These are phyloP conservation scores for Cercospora zeae-maydis DNA, from an alignment of 2,329 filamentous ascomycete genomes.

Conservation along the genomic window DNA sequence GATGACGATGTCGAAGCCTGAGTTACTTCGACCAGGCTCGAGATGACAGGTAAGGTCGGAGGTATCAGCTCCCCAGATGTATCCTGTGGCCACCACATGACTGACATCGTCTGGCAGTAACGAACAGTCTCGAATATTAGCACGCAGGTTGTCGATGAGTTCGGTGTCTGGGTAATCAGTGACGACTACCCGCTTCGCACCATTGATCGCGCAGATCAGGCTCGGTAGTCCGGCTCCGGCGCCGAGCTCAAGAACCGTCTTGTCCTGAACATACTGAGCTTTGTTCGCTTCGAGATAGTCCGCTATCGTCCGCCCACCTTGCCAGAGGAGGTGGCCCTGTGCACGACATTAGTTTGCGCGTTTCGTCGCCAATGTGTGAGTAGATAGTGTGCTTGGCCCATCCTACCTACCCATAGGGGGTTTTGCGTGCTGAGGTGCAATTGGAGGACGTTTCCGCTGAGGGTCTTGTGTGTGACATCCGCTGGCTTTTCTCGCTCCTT, in stretches of 20 bases:
- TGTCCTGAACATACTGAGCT: constrained; percentile 56
- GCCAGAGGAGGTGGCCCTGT: constrained; percentile 83
- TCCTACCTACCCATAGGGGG: constrained; percentile 67
- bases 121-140: constrained; percentile 65
- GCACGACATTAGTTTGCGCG: constrained; percentile 5
- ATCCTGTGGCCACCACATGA: constrained; percentile 55
- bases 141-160: constrained; percentile 72
- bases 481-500: constrained; percentile 73
- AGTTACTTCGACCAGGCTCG: constrained; percentile 34
- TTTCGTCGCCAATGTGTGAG: background rate
- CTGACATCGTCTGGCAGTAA: constrained; percentile 37
- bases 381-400: background rate
- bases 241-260: constrained; percentile 81
- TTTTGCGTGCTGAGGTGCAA: constrained; percentile 82
- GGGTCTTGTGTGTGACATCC: constrained; percentile 66
- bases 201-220: constrained; percentile 69
- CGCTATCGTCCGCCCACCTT: constrained; percentile 75
- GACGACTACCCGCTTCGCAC: constrained; percentile 65
- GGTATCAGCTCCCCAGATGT: constrained; percentile 74
- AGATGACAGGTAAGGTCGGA: constrained; percentile 58
- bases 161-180: constrained; percentile 84
- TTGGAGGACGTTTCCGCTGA: constrained; percentile 61
- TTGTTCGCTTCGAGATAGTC: constrained; percentile 71
- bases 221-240: constrained; percentile 76
- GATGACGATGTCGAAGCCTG: constrained; percentile 73